Percentiles rank a stretch among this genome's conserved stretches.
Conservation (phyloP, 805 yeast species). For the Candida methanosorbosa region DNA sequence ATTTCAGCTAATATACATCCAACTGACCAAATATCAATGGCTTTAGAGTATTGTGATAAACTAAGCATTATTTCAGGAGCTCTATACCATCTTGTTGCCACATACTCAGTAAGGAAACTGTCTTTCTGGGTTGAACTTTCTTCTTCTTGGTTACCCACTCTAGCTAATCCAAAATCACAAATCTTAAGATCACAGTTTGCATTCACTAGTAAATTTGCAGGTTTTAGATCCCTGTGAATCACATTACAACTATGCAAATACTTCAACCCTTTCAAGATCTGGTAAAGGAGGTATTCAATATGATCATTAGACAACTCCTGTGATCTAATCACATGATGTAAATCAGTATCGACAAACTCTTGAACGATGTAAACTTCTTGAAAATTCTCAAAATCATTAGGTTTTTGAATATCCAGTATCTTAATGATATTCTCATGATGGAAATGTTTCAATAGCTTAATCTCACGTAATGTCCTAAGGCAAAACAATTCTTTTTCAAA, state of each 20-base stretch:
- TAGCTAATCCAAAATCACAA: conserved; percentile 72
- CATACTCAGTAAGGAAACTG: conserved; percentile 62
- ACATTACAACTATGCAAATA: conserved; percentile 66
- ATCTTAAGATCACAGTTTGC: conserved; percentile 67
- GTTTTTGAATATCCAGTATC: conserved; percentile 59
- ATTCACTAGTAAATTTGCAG: conserved; percentile 60
- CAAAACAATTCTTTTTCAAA: conserved; percentile 59
- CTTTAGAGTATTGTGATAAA: conserved; percentile 61
- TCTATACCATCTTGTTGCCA: conserved; percentile 79
- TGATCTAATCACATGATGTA: conserved; percentile 52
- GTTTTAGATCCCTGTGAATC: conserved; percentile 71
- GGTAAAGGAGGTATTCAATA: conserved; percentile 62
- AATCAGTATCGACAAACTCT: conserved; percentile 71
- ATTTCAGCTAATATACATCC: conserved; percentile 75
- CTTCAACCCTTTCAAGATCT: conserved; percentile 60
- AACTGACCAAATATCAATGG: conserved; percentile 75
- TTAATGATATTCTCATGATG: conserved; percentile 68
- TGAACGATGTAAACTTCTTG: conserved; percentile 69
- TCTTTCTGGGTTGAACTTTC: conserved; percentile 13
- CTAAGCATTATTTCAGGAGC: conserved; percentile 81
- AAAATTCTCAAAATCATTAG: conserved; percentile 47
- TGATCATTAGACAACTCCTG: conserved; percentile 57
- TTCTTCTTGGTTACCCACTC: conserved; percentile 42
- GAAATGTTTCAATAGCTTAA: conserved; percentile 56
- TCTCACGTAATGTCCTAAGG: conserved; percentile 62